Conservation (phyloP, 2,329 filamentous ascomycete genomes). For the Cadophora malorum region DNA sequence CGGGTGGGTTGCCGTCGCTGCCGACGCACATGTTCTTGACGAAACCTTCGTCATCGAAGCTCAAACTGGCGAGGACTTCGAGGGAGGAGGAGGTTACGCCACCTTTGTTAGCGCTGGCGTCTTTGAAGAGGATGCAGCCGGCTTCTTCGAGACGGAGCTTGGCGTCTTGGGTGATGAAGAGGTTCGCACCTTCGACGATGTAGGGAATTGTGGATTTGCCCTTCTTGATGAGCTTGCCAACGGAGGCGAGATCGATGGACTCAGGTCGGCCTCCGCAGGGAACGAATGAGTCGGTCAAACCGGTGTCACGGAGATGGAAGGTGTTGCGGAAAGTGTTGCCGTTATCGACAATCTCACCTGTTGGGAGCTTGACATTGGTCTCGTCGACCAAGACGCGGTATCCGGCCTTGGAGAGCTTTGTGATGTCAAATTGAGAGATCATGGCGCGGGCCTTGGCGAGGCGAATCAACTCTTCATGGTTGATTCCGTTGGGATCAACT, state of each 20-base stretch:
- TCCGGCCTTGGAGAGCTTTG: conserved; percentile 85
- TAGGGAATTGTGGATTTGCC: conserved; percentile 89
- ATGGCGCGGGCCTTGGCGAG: conserved; percentile 87
- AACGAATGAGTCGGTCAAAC: conserved; percentile 86
- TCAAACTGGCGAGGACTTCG: conserved; percentile 91
- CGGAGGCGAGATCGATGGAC: conserved; percentile 90
- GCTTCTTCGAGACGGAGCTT: conserved; percentile 94
- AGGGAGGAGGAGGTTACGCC: conserved; percentile 97
- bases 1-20: conserved; percentile 74
- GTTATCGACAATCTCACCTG: conserved; percentile 85
- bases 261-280: conserved; percentile 96
- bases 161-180: conserved; percentile 98
- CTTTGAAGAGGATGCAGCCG: conserved; percentile 96
- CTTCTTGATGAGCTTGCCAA: conserved; percentile 85
- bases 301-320: conserved; percentile 84
- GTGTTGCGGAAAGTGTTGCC: conserved; percentile 97
- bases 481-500: conserved; percentile 87
- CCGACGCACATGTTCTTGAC: conserved; percentile 93
- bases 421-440: conserved; percentile 85
- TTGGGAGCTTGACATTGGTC: conserved; percentile 84
- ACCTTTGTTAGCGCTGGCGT: conserved; percentile 97
- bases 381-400: conserved; percentile 95
- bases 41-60: conserved; percentile 90
- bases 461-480: conserved; percentile 81
- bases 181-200: conserved; percentile 96